Conservation (phyloP, 371 early-diverging fungal species). For the Mortierella sp. region DNA sequence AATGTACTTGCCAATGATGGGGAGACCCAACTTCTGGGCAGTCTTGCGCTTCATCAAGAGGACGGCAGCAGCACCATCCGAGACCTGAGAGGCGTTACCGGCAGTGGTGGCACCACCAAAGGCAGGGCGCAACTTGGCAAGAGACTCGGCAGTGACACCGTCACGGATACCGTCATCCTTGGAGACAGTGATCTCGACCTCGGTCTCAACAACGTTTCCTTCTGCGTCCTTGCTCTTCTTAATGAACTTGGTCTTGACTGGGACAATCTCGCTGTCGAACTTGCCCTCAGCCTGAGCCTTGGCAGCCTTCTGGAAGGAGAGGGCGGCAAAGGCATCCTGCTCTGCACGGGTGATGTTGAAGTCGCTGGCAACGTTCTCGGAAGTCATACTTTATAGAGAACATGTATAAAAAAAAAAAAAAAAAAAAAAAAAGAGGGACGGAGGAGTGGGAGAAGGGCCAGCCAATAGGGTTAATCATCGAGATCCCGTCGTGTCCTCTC, state of each 20-base stretch:
- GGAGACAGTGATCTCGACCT: conserved; percentile 67
- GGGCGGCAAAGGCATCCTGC: conserved; percentile 92
- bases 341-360: conserved; percentile 83
- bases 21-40: conserved; percentile 89
- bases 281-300: conserved; percentile 91
- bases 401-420: too few relatives aligned
- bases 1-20: conserved; percentile 90
- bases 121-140: conserved; percentile 91
- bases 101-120: conserved; percentile 93
- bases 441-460: neutral
- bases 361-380: conserved; percentile 95
- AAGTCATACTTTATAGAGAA: conserved; percentile 73
- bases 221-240: conserved; percentile 70
- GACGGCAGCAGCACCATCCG: conserved; percentile 98
- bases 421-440: neutral
- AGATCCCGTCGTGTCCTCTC: too few relatives aligned
- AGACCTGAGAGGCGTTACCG: conserved; percentile 98
- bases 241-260: conserved; percentile 80
- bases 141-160: conserved; percentile 79
- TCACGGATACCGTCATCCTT: conserved; percentile 96
- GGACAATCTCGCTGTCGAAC: conserved; percentile 94
- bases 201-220: conserved; percentile 73
- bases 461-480: neutral
- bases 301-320: conserved; percentile 83
- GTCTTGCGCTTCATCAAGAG: conserved; percentile 94